Percentiles rank a stretch among this genome's conserved stretches.
phyloP scores from a whole-genome alignment of 305 asterid genomes.

The Solanum hybrid region DNA sequence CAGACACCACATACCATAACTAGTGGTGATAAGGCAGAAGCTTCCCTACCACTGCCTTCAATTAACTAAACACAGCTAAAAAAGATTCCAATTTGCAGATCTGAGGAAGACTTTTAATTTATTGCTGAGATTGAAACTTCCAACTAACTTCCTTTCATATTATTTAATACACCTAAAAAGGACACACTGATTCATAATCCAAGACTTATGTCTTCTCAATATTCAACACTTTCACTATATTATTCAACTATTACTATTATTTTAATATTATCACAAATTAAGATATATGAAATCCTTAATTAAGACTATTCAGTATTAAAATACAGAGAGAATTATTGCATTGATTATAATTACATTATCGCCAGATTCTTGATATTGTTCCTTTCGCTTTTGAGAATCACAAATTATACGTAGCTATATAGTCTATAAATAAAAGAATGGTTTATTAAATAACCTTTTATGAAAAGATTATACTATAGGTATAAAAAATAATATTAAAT shows the following conservation, averaged over 20 bases:
- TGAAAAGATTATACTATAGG: background rate
- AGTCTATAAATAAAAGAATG: background rate
- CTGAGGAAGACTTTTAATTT: background rate
- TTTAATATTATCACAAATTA: background rate
- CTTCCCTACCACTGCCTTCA: background rate
- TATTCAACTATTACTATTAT: background rate
- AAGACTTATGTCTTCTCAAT: constrained; percentile 9
- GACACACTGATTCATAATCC: constrained; percentile 14
- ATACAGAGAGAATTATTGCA: background rate
- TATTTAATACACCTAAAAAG: background rate
- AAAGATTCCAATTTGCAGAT: background rate
- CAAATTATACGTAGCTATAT: background rate
- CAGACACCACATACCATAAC: background rate
- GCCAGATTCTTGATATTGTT: background rate
- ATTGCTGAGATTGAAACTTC: background rate
- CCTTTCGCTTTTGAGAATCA: background rate
- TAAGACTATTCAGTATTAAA: background rate
- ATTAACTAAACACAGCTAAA: background rate
- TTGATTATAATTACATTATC: background rate
- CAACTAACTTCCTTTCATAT: background rate
- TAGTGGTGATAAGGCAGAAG: background rate
- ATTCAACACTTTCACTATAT: constrained; percentile 5
- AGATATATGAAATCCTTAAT: background rate
- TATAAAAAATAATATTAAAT: background rate
- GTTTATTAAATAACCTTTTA: background rate